These are phyloP conservation scores for Friedmanniomyces simplex DNA, from an alignment of 495 filamentous ascomycete species.

Conservation along the genomic window DNA sequence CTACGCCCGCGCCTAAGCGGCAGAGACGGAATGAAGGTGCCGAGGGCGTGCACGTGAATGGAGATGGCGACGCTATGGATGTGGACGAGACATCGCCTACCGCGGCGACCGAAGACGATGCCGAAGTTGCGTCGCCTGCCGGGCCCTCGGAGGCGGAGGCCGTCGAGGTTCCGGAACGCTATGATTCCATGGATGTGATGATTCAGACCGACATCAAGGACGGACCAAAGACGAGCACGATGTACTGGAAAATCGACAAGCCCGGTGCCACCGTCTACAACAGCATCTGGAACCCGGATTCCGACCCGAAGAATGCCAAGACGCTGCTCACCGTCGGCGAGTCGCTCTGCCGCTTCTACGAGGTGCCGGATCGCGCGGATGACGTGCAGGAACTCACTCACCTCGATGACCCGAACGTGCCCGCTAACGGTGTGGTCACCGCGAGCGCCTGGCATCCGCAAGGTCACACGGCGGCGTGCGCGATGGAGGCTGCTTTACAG, in stretches of 20 bases:
- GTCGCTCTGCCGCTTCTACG: slow-evolving; percentile 16
- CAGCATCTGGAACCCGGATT: slow-evolving; percentile 10
- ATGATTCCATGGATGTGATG: slow-evolving; percentile 14
- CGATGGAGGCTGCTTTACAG: neutral
- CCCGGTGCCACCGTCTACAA: slow-evolving; percentile 7
- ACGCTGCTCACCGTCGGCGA: slow-evolving; percentile 17
- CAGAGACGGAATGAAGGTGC: slow-evolving; percentile 22
- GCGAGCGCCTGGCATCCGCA: slow-evolving; percentile 17
- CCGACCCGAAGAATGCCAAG: neutral
- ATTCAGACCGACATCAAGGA: slow-evolving; percentile 13
- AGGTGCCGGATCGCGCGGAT: neutral
- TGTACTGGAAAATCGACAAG: slow-evolving; percentile 15
- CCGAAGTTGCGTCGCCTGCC: slow-evolving; percentile 25
- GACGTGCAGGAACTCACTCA: neutral
- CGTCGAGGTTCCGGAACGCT: slow-evolving; percentile 4
- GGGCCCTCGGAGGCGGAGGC: slow-evolving; percentile 6
- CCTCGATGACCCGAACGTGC: slow-evolving; percentile 4
- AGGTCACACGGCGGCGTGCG: slow-evolving; percentile 8
- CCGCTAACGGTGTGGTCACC: slow-evolving; percentile 1
- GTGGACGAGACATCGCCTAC: slow-evolving; percentile 24
- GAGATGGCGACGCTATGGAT: slow-evolving; percentile 30
- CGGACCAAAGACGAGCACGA: slow-evolving; percentile 18
- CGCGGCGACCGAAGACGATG: slow-evolving; percentile 21
- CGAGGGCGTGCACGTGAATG: slow-evolving; percentile 18
- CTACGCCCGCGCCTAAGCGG: slow-evolving; percentile 18